These are phyloP conservation scores for Exsudoporus frostii DNA, from an alignment of 768 basidiomycete species.

Conservation along the genomic window DNA sequence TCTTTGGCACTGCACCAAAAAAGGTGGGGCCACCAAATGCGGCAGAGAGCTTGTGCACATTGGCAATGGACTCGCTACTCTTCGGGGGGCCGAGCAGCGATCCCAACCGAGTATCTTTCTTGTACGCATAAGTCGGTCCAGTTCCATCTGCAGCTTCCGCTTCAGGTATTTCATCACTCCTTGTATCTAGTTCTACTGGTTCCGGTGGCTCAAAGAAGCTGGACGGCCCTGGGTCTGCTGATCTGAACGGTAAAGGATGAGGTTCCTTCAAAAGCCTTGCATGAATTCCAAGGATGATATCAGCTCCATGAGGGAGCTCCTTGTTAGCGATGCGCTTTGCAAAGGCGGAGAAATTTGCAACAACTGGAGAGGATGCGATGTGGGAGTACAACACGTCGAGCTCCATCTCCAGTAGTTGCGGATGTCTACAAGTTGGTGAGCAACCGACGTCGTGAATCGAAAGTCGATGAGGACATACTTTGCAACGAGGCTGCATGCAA, in stretches of 20 bases:
- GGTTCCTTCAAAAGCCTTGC: slow-evolving; percentile 12
- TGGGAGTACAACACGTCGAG: slow-evolving; percentile 18
- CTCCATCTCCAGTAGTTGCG: slow-evolving; percentile 17
- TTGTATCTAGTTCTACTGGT: too few species aligned
- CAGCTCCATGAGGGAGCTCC: slow-evolving; percentile 21
- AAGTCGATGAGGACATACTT: slow-evolving; percentile 3
- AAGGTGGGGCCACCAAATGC: too few species aligned
- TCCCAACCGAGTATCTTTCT: too few species aligned
- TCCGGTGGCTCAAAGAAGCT: too few species aligned
- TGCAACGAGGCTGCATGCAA: slow-evolving; percentile 18
- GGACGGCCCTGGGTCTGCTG: background rate
- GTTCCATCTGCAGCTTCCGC: too few species aligned
- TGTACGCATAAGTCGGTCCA: background rate
- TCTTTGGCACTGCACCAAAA: too few species aligned
- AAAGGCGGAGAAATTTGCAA: slow-evolving; percentile 11
- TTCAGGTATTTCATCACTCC: background rate
- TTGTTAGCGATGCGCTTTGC: slow-evolving; percentile 14
- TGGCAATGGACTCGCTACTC: too few species aligned
- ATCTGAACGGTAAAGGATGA: background rate
- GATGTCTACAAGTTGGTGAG: slow-evolving; percentile 3
- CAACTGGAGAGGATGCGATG: slow-evolving; percentile 16
- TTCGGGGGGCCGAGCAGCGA: too few species aligned
- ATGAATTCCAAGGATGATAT: slow-evolving; percentile 20
- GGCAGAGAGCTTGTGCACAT: too few species aligned
- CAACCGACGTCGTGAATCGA: background rate